Evolutionary conservation across 331 rosid genomes (phyloP).

Genomic region (Pyrus hybrid): DNA sequence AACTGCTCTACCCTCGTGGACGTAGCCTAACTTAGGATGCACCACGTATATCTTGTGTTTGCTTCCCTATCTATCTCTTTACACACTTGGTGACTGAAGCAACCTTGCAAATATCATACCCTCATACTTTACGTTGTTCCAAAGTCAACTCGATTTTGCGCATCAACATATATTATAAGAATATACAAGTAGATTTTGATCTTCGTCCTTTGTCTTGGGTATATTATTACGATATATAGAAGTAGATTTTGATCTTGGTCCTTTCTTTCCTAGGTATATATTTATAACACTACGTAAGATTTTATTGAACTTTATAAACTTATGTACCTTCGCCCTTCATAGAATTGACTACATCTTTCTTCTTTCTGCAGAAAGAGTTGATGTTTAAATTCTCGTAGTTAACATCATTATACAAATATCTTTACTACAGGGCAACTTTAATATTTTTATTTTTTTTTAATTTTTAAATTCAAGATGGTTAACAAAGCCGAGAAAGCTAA

Average conservation of each 20-base stretch:
- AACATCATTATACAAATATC: neutral
- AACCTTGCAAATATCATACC: too few relatives aligned
- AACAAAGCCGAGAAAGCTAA: neutral
- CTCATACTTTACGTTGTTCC: too few relatives aligned
- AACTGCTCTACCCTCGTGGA: too few relatives aligned
- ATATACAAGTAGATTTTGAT: neutral
- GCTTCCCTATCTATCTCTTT: too few relatives aligned
- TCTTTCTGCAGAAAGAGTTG: neutral
- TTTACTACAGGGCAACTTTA: neutral
- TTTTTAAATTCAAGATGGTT: neutral
- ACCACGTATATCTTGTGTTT: too few relatives aligned
- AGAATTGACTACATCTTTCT: neutral
- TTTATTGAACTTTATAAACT: neutral
- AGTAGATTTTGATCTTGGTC: too few relatives aligned
- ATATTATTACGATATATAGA: neutral
- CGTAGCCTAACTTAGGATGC: too few relatives aligned
- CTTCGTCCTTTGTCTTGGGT: neutral
- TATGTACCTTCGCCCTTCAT: neutral
- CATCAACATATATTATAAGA: too few relatives aligned
- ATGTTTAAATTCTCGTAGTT: neutral
- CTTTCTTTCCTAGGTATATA: too few relatives aligned
- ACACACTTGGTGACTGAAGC: too few relatives aligned
- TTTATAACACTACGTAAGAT: too few relatives aligned
- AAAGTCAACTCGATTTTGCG: too few relatives aligned
- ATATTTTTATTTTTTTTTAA: neutral